phyloP scores from a whole-genome alignment of 768 basidiomycete species.

The Amanita molliuscula region DNA sequence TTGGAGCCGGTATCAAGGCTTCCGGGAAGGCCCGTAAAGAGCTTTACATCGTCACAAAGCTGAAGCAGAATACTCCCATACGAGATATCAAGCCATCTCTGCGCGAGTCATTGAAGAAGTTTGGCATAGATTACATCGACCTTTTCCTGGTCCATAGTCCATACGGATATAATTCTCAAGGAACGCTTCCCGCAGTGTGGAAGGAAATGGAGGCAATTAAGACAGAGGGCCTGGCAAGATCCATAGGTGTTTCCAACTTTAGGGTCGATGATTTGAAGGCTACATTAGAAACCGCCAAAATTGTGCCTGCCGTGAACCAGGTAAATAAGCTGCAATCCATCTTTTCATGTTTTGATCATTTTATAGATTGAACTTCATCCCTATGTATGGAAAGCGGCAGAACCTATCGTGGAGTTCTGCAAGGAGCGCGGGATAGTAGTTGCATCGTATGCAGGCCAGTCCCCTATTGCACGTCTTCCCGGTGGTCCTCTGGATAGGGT shows the following conservation, averaged over 20 bases:
- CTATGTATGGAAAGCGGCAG: slow-evolving; percentile 53
- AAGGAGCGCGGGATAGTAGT: slow-evolving; percentile 50
- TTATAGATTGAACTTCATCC: slow-evolving; percentile 61
- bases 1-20: slow-evolving; percentile 39
- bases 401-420: slow-evolving; percentile 43
- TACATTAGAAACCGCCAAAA: slow-evolving; percentile 37
- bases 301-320: slow-evolving; percentile 65
- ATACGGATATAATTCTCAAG: slow-evolving; percentile 21
- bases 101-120: slow-evolving; percentile 40
- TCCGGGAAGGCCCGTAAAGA: slow-evolving; percentile 42
- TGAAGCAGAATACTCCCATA: slow-evolving; percentile 29
- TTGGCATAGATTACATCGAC: slow-evolving; percentile 47
- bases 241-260: slow-evolving; percentile 69
- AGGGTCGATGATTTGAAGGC: slow-evolving; percentile 39
- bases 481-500: slow-evolving; percentile 54
- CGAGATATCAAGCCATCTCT: slow-evolving; percentile 39
- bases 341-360: not conserved
- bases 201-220: slow-evolving; percentile 49
- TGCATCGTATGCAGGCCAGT: slow-evolving; percentile 57
- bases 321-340: slow-evolving; percentile 18
- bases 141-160: slow-evolving; percentile 54
- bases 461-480: slow-evolving; percentile 26
- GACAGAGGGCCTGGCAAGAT: slow-evolving; percentile 33
- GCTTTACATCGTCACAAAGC: slow-evolving; percentile 56
- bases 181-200: slow-evolving; percentile 44